Conservation (phyloP, 768 basidiomycete species). For the Pleurotus eryngii region DNA sequence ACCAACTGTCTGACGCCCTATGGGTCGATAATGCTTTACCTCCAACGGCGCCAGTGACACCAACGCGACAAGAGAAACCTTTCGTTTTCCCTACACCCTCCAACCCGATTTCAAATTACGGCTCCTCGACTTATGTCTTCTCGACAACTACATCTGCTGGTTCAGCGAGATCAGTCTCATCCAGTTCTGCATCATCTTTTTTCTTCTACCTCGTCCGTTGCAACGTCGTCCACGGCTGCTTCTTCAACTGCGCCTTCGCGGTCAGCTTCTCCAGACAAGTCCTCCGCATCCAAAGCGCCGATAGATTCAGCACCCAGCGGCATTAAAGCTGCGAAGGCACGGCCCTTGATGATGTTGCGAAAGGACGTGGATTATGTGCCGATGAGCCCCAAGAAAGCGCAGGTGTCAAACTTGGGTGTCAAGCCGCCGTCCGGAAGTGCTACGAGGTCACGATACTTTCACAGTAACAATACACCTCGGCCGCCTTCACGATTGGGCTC, state of each 20-base stretch:
- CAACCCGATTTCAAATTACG: slow-evolving; percentile 7
- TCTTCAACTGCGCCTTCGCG: slow-evolving; percentile 33
- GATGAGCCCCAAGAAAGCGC: slow-evolving; percentile 60
- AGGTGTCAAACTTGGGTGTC: slow-evolving; percentile 9
- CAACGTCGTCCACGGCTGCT: slow-evolving; percentile 36
- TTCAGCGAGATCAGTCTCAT: slow-evolving; percentile 39
- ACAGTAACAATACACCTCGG: slow-evolving; percentile 10
- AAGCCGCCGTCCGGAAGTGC: slow-evolving; percentile 4
- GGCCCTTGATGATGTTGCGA: slow-evolving; percentile 61
- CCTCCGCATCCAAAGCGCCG: slow-evolving; percentile 17
- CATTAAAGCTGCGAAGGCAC: slow-evolving; percentile 33
- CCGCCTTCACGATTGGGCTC: slow-evolving; percentile 16
- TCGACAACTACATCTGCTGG: slow-evolving; percentile 20
- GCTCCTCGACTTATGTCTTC: slow-evolving; percentile 16
- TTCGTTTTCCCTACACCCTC: neutral
- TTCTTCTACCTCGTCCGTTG: slow-evolving; percentile 39
- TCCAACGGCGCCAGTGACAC: slow-evolving; percentile 15
- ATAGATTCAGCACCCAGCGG: slow-evolving; percentile 18
- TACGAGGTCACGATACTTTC: slow-evolving; percentile 9
- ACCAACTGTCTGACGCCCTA: neutral
- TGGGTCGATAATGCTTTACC: neutral
- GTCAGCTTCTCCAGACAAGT: slow-evolving; percentile 44
- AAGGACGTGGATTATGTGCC: slow-evolving; percentile 75
- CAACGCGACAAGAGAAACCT: slow-evolving; percentile 2
- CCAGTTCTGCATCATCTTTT: slow-evolving; percentile 39